Base-by-base conservation (phyloP, 768 basidiomycete species). In the Mycena capillaripes region DNA sequence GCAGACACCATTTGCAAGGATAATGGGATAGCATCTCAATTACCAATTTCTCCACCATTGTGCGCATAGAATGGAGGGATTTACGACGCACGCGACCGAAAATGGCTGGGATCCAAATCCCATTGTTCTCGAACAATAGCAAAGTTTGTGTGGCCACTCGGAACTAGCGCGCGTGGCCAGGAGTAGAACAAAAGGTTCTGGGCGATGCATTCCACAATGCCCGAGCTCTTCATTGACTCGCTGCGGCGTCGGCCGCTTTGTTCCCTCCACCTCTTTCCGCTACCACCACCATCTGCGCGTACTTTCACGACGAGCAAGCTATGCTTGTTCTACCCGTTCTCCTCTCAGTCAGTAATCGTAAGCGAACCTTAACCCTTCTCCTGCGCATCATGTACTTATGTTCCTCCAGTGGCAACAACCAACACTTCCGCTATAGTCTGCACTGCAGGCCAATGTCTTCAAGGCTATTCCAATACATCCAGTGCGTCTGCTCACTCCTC, bases 401-500 rank as follows among this genome's bases (percentile, higher is more conserved):
- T 3, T 19, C 8, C n/a, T 23, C 1, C 17, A 72, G 71, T 72
- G 71, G 71, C 66, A 82, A 81, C 80, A 77, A 84, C 86, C 52
- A 86, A 87, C 60, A 82, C 84, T 73, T 79, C 84, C 69, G 83
- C 82, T 74, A 89, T 92, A 55, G 80, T 92, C 61, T 92, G 91
- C 84, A 82, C 90, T 87, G 89, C 92, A 79, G 92, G 92, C 73
- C 90, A 92, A 89, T 92, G 91, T 82, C 82, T 92, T 55, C 85
- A 92, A 77, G 91, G 91, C 48, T 88, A 81, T 79, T 88, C 90
- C 36, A 92, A 92, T 73, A 89, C 86, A 17, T 87, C 90, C 74
- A 80, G 90, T 88, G 55, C 48, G 78, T 75, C 19, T 16, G 34
- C 34, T 19, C 23, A 67, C 44, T 36, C 25, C 6, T 68, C 9